These are phyloP conservation scores for Aspergillus saccharolyticus DNA, from an alignment of 495 filamentous ascomycete species.

Conservation along the genomic window DNA sequence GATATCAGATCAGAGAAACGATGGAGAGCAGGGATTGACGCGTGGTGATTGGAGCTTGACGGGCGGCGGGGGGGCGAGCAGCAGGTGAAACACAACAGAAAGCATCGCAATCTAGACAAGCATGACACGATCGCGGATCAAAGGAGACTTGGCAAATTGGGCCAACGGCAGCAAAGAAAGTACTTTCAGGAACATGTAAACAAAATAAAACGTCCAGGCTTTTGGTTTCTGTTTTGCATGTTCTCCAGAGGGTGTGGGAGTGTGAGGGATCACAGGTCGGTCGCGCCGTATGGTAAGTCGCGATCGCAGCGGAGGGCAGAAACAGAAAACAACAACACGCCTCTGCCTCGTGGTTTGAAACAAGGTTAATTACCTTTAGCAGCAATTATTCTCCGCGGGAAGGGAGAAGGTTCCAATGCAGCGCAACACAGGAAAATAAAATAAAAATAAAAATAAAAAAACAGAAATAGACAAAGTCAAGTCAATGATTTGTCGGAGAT, in stretches of 20 bases:
- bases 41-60: constrained; percentile 28
- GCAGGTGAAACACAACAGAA: constrained; percentile 17
- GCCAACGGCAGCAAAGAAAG: constrained; percentile 3
- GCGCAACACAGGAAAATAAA: too few species aligned
- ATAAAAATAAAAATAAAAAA: too few species aligned
- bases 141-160: not conserved
- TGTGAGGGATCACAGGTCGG: constrained; percentile 12
- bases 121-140: not conserved
- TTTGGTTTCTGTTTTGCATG: constrained; percentile 17
- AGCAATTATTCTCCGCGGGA: constrained; percentile 8
- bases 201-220: constrained; percentile 13
- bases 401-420: constrained; percentile 1
- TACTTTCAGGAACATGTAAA: constrained; percentile 11
- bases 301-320: constrained; percentile 4
- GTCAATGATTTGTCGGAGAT: constrained; percentile 27
- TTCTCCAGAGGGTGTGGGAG: constrained; percentile 18
- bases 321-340: constrained; percentile 10
- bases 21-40: constrained; percentile 21
- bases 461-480: constrained; percentile 3
- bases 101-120: constrained; percentile 11
- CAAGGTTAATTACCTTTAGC: constrained; percentile 9
- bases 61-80: constrained; percentile 6
- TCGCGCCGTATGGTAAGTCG: constrained; percentile 17
- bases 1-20: not conserved
- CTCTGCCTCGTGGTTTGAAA: constrained; percentile 1